Base-by-base conservation (phyloP, 2,329 filamentous ascomycete genomes). In the Aspergillus ruber region DNA sequence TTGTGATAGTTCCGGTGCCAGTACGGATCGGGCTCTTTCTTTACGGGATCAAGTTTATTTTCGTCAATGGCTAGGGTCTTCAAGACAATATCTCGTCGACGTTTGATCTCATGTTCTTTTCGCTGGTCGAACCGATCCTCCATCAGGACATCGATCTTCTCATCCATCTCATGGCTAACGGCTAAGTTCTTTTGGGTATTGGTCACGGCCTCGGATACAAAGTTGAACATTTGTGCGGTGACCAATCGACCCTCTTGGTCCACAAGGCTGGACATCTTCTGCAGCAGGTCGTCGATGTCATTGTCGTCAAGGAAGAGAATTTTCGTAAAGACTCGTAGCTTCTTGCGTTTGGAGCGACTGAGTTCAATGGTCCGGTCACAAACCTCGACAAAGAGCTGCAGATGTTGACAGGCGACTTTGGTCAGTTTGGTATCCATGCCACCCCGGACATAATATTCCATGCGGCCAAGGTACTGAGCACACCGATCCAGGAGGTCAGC, bases 341-440 rank as follows among this genome's bases (percentile, higher is more conserved):
- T 56, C 27, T 44, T 38, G 2, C 48, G 29, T 33, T 42, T 48
- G 4, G 56, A 58, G 2, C 41, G 47, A 21, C 55, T 50, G 3
- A 58, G 40, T 20, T 48, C 48, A 32, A 57, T 50, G 1, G 52
- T 48, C 1, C 46, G 43, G 17, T 57, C 56, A 25, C 55, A 57
- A 13, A 58, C 50, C 9, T 56, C 51, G 8, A 58, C 56, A 15
- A 58, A 58, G 2, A 54, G 43, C 20, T 50, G 51, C 15, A 58
- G 48, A 43, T 56, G 53, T 25, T 57, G 50, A 15, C 48, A 51
- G 13, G 55, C 53, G 15, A 57, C 50, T 23, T 53, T 50, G 13
- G 50, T 47, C 29, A 58, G 42, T 43, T 51, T 49, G 10, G 45
- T 42, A 32, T 56, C 52, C 47, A 58, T 48, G 6, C 54, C 52